Evolutionary conservation across 805 yeast species (phyloP).

Genomic region (Saturnispora dispora): DNA sequence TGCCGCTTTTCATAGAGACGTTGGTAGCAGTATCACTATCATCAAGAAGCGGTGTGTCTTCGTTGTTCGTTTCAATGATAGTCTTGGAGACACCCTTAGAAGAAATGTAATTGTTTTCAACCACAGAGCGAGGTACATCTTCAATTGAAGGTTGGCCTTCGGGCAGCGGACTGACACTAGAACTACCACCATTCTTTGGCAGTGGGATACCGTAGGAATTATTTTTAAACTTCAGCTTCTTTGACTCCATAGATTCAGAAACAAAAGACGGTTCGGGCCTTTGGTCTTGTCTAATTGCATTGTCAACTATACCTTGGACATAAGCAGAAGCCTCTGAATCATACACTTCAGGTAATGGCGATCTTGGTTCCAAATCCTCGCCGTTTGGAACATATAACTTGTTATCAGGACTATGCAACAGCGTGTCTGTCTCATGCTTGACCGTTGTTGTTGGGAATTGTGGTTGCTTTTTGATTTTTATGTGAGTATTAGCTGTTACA

Average conservation of each 20-base stretch:
- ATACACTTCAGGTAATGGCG: slow-evolving; percentile 28
- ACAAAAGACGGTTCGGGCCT: background rate
- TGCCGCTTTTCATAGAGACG: slow-evolving; percentile 3
- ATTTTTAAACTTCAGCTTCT: slow-evolving; percentile 5
- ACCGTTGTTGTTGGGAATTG: slow-evolving; percentile 11
- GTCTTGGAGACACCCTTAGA: slow-evolving; percentile 81
- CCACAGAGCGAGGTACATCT: slow-evolving; percentile 30
- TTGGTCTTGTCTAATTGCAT: slow-evolving; percentile 16
- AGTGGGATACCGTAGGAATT: slow-evolving; percentile 14
- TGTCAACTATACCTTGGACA: slow-evolving; percentile 28
- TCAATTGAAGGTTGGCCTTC: slow-evolving; percentile 11
- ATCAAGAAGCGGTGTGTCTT: background rate
- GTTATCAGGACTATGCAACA: background rate
- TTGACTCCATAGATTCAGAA: slow-evolving; percentile 2
- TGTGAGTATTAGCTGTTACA: slow-evolving; percentile 53
- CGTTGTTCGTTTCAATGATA: slow-evolving; percentile 47
- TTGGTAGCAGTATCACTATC: slow-evolving; percentile 3
- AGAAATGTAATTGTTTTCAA: slow-evolving; percentile 67
- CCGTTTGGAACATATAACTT: slow-evolving; percentile 2
- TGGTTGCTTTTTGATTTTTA: slow-evolving; percentile 58
- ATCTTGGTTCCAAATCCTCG: slow-evolving; percentile 4
- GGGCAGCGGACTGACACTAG: background rate
- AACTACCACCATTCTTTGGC: slow-evolving; percentile 7
- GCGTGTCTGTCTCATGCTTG: background rate
- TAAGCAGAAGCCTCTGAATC: slow-evolving; percentile 37